These are phyloP conservation scores for Fusarium acutatum DNA, from an alignment of 2,329 filamentous ascomycete species.

Conservation along the genomic window DNA sequence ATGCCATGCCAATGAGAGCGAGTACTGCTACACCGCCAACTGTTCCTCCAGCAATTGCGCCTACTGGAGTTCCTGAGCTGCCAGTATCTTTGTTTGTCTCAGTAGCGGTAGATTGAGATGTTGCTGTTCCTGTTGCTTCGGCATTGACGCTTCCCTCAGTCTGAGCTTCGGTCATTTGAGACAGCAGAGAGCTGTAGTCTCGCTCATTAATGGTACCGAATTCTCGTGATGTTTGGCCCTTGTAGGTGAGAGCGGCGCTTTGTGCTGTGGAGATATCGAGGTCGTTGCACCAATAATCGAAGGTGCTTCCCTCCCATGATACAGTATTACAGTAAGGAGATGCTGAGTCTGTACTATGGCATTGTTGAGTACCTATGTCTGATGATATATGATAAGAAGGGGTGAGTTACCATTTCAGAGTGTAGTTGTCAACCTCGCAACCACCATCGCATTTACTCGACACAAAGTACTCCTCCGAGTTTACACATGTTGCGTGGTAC, in stretches of 20 bases:
- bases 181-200: not conserved
- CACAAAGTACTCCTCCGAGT: conserved; percentile 14
- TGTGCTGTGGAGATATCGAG: conserved; percentile 12
- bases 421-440: conserved; percentile 20
- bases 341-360: not conserved
- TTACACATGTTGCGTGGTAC: conserved; percentile 10
- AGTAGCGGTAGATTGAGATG: not conserved
- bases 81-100: not conserved
- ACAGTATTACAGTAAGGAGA: conserved; percentile 17
- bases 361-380: not conserved
- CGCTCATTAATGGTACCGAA: conserved; percentile 5
- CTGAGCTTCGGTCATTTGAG: not conserved
- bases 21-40: conserved; percentile 4
- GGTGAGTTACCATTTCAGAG: conserved; percentile 10
- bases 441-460: conserved; percentile 15
- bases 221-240: not conserved
- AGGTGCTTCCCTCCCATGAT: conserved; percentile 1
- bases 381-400: too few species aligned
- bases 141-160: not conserved
- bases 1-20: not conserved
- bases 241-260: conserved; percentile 15
- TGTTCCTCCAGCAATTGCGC: conserved; percentile 19
- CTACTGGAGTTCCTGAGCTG: not conserved
- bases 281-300: conserved; percentile 20
- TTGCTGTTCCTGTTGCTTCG: not conserved